Base-by-base conservation (phyloP, 2,329 filamentous ascomycete genomes). In the Colletotrichum ledebouriae region DNA sequence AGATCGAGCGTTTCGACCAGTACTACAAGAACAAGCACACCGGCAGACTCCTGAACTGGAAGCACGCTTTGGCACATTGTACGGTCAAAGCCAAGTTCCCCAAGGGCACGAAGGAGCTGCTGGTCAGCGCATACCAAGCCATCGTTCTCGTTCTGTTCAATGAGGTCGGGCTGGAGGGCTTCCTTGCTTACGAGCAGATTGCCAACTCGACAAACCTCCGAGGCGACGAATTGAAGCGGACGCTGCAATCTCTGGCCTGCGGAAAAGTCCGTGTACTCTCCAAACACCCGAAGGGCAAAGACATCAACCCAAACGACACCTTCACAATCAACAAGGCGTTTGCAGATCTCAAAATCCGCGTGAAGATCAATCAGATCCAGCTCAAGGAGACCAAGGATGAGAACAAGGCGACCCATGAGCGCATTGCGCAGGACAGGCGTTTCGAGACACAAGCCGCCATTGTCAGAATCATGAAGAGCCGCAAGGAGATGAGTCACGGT, bases 361-460 rank as follows among this genome's bases (percentile, higher is more conserved):
- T 99, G 81, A 99, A 99, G 84, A 98, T 99, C 84, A 99, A 98
- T 81, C 95, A 98, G 80, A 96, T 99, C 73, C 96, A 99, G 80
- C 87, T 98, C 58, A 97, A 96, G 81, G 96, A 99, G 81, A 98
- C 96, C 0, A 92, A 92, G 74, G 92, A 95, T 76, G 96, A 99
- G 81, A 98, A 98, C 81, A 92, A 94, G 79, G 93, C 92, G 74
- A 98, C 94, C 1, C 94, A 98, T 79, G 92, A 97, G 79, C 89
- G 94, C 49, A 93, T 99, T 4, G 91, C 90, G 0, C 92, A 92
- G 59, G 96, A 99, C 76, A 85, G 96, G 58, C 94, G 97, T 76
- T 97, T 97, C 75, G 97, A 99, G 82, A 98, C 94, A 0, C 96
- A 99, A 79, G 96, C 96, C 1, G 95, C 96, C 1, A 97, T 99